phyloP scores from a whole-genome alignment of 2,329 filamentous ascomycete genomes.

The Seiridium unicorne region DNA sequence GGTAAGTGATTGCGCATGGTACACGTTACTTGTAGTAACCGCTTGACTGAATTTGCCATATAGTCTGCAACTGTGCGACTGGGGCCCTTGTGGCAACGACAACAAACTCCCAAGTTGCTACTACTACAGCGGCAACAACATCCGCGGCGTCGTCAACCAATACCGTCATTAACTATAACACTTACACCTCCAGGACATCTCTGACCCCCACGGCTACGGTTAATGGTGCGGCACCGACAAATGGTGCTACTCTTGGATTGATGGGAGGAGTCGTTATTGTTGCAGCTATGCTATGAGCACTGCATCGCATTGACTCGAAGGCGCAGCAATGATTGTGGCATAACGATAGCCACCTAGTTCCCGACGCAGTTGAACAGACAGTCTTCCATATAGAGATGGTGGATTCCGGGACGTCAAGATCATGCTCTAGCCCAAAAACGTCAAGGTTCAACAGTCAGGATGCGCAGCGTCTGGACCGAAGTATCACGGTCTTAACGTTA shows the following conservation, averaged over 20 bases:
- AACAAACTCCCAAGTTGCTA: not conserved
- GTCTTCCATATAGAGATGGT: not conserved
- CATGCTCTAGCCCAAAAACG: no score
- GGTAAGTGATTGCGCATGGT: constrained; percentile 15
- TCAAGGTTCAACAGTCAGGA: no score
- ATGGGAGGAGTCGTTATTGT: not conserved
- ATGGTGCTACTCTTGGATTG: not conserved
- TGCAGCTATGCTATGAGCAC: not conserved
- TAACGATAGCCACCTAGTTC: no score
- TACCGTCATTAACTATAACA: not conserved
- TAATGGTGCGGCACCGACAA: not conserved
- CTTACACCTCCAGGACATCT: not conserved
- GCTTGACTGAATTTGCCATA: not conserved
- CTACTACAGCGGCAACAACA: not conserved
- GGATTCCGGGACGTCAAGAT: not conserved
- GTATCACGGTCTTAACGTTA: no score
- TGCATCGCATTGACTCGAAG: not conserved
- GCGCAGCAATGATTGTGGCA: no score
- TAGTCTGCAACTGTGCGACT: constrained; percentile 1
- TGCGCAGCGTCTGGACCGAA: no score
- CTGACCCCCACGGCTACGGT: not conserved
- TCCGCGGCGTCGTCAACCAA: not conserved
- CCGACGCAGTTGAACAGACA: no score
- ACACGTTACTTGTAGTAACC: not conserved
- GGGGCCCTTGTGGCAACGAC: not conserved